These are phyloP conservation scores for Alnus rubra DNA, from an alignment of 306 rosid genomes.

Conservation along the genomic window DNA sequence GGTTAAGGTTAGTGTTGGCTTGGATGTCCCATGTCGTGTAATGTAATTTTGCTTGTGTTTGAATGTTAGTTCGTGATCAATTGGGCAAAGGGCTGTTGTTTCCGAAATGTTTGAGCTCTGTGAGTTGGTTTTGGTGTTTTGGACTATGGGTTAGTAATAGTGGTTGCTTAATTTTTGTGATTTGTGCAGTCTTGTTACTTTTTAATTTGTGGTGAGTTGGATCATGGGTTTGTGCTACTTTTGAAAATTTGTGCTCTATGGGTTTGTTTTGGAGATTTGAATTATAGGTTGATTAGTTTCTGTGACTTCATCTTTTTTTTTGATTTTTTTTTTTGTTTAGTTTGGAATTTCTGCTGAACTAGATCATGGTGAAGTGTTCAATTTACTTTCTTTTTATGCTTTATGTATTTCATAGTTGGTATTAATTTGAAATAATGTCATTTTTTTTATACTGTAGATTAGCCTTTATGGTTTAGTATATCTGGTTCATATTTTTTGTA, in stretches of 20 bases:
- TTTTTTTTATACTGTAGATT: background rate
- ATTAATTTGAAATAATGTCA: background rate
- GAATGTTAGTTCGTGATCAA: slow-evolving; percentile 7
- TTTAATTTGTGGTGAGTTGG: background rate
- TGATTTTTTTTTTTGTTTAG: background rate
- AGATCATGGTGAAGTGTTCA: too few relatives aligned
- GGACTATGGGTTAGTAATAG: background rate
- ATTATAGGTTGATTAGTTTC: slow-evolving; percentile 4
- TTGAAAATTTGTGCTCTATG: background rate
- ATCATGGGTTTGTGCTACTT: background rate
- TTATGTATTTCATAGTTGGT: background rate
- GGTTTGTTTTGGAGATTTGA: background rate
- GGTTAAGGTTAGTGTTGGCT: slow-evolving; percentile 59
- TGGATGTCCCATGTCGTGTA: background rate
- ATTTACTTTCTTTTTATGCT: background rate
- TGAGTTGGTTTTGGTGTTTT: slow-evolving; percentile 10
- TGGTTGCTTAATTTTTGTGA: background rate
- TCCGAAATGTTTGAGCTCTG: background rate
- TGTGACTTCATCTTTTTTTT: background rate
- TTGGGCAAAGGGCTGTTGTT: background rate
- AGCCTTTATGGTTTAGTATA: background rate
- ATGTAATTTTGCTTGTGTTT: background rate
- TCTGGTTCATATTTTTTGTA: background rate
- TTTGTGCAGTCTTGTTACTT: background rate
- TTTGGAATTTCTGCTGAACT: background rate